These are phyloP conservation scores for Colletotrichum cordylinicola DNA, from an alignment of 2,329 filamentous ascomycete genomes.

Conservation along the genomic window DNA sequence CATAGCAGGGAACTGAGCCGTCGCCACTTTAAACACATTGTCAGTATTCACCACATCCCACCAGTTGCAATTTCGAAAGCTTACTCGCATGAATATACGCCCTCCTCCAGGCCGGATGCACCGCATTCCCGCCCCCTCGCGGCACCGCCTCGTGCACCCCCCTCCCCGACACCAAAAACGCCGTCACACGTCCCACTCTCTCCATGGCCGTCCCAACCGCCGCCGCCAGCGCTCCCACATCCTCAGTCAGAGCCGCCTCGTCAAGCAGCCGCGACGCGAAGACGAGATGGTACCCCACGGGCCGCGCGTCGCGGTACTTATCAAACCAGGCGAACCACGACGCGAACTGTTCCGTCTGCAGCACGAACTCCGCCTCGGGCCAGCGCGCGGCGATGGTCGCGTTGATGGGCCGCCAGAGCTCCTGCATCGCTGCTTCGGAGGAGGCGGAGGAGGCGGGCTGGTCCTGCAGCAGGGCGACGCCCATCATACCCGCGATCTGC, in stretches of 20 bases:
- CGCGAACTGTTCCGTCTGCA: constrained; percentile 1
- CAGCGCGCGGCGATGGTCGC: constrained; percentile 42
- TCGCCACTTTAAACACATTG: constrained; percentile 28
- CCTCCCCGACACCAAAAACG: constrained; percentile 48
- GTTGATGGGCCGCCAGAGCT: constrained; percentile 39
- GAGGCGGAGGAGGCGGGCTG: constrained; percentile 24
- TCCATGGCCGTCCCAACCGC: constrained; percentile 41
- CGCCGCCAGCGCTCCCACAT: constrained; percentile 37
- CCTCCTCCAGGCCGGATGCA: constrained; percentile 55
- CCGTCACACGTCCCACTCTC: constrained; percentile 31
- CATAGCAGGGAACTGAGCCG: constrained; percentile 32
- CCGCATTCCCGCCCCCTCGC: constrained; percentile 50
- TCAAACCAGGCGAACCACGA: constrained; percentile 44
- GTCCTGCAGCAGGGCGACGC: constrained; percentile 40
- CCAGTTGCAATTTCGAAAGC: constrained; percentile 15
- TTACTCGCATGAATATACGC: constrained; percentile 42
- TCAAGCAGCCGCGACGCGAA: constrained; percentile 52
- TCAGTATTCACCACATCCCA: neutral
- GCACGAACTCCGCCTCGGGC: constrained; percentile 30
- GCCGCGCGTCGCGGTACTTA: constrained; percentile 37
- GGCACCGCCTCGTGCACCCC: constrained; percentile 49
- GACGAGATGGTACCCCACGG: constrained; percentile 39
- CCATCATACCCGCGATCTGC: constrained; percentile 39
- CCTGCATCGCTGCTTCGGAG: constrained; percentile 22
- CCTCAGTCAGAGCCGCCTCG: constrained; percentile 36